phyloP scores from a whole-genome alignment of 768 basidiomycete species.

The Mycena rosella region DNA sequence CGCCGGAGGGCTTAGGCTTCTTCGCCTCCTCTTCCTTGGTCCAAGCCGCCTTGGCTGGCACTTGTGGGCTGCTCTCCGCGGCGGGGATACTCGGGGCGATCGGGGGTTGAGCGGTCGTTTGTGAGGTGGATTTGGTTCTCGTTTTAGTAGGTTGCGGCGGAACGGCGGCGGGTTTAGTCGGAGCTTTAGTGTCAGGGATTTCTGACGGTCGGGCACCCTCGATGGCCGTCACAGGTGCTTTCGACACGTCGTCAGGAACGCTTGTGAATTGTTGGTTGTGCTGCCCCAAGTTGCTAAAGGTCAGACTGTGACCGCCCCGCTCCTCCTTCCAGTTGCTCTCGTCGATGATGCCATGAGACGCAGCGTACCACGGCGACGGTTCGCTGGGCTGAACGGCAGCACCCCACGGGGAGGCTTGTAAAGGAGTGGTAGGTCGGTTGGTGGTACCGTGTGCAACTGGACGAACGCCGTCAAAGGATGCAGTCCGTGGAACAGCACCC shows the following conservation, averaged over 20 bases:
- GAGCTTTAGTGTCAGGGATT: slow-evolving; percentile 22
- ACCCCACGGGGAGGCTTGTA: slow-evolving; percentile 55
- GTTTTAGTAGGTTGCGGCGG: slow-evolving; percentile 40
- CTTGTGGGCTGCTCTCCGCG: slow-evolving; percentile 38
- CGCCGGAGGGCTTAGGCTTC: slow-evolving; percentile 59
- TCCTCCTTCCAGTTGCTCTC: slow-evolving; percentile 59
- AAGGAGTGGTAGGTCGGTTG: slow-evolving; percentile 37
- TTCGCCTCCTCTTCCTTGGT: slow-evolving; percentile 76
- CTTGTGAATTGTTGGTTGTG: slow-evolving; percentile 61
- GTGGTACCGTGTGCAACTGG: slow-evolving; percentile 56
- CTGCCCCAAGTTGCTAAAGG: slow-evolving; percentile 69
- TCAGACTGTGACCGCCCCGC: slow-evolving; percentile 62
- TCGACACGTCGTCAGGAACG: slow-evolving; percentile 31
- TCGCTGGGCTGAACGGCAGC: slow-evolving; percentile 50
- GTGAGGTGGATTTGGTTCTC: slow-evolving; percentile 32
- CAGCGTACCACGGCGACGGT: slow-evolving; percentile 68
- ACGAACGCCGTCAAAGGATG: slow-evolving; percentile 59
- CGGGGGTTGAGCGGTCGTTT: slow-evolving; percentile 30
- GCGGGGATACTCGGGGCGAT: slow-evolving; percentile 35
- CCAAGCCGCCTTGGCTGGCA: slow-evolving; percentile 69
- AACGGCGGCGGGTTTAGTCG: slow-evolving; percentile 34
- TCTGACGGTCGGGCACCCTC: slow-evolving; percentile 27
- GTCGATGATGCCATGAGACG: slow-evolving; percentile 60
- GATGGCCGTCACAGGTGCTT: slow-evolving; percentile 19
- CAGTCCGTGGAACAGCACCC: slow-evolving; percentile 51